Evolutionary conservation across 805 yeast species (phyloP), one percentile per base, ranked within the genome.

Genomic region (Zygotorulaspora sp.): DNA sequence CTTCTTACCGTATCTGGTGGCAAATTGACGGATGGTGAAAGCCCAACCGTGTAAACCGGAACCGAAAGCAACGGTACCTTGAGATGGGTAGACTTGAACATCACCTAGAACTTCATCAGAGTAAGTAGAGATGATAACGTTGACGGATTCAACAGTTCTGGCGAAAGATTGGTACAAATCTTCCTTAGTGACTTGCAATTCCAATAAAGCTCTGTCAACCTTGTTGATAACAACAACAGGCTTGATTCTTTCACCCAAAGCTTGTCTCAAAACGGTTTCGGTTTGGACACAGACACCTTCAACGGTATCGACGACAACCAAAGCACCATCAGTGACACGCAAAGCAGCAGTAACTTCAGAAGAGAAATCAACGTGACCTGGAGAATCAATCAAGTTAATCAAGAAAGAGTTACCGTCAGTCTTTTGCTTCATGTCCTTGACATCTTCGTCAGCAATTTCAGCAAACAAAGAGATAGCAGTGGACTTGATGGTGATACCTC

Each of bases 1-100:
- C 77, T 90, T 92, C 88, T 89, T 88, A 70, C 96, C 80, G 82
- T 92, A 90, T 78, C 96, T 86, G 75, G 77, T 72, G 62, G 97
- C 97, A 62, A 90, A 90, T 79, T 90, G 97, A 75, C 98, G 87
- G 68, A 90, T 83, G 62, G 98, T 90, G 90, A 90, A 90, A 69
- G 97, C 97, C 98, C 98, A 90, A 74, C 98, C 98, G 82, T 90
- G 98, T 68, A 90, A 79, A 84, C 97, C 98, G 71, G 97, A 92
- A 78, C 96, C 97, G 74, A 90, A 90, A 60, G 98, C 98, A 67
- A 90, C 96, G 71, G 97, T 90, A 77, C 98, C 98, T 68, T 74
- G 72, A 71, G 90, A 94, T 73, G 98, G 98, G 95, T 83, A 90
- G 53, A 90, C 97, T 78, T 90, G 97, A 63, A 77, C 82, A 66